Conservation (phyloP, 2,329 filamentous ascomycete species). For the Akanthomyces lecanii region DNA sequence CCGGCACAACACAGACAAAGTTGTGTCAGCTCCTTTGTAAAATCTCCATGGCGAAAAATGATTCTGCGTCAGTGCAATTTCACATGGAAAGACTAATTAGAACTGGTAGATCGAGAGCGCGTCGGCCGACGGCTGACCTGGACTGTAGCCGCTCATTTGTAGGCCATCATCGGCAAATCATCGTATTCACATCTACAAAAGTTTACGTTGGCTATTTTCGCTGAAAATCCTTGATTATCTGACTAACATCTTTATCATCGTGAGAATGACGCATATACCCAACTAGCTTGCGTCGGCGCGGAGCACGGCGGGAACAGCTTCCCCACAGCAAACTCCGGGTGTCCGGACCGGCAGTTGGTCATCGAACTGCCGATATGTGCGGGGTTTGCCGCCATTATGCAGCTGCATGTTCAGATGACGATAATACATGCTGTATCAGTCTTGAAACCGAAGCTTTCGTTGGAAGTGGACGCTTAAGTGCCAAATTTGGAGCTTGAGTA, state of each 20-base stretch:
- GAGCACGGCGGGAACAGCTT: background rate
- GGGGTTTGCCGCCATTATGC: conserved; percentile 12
- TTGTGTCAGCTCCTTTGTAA: too few species aligned
- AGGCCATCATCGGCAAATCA: too few species aligned
- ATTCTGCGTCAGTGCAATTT: background rate
- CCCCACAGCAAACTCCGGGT: background rate
- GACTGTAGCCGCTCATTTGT: too few species aligned
- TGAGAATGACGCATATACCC: too few species aligned
- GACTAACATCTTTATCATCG: too few species aligned
- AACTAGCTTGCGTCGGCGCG: too few species aligned
- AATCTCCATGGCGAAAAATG: background rate
- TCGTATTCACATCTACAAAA: too few species aligned
- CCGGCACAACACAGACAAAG: too few species aligned
- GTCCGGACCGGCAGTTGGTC: background rate
- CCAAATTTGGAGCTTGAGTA: background rate
- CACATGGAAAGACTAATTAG: background rate
- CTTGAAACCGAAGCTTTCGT: background rate
- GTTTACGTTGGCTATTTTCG: too few species aligned
- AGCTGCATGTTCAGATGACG: background rate
- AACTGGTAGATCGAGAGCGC: too few species aligned
- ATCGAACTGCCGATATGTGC: conserved; percentile 17
- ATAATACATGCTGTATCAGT: background rate
- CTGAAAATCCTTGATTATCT: too few species aligned
- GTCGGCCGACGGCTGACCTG: too few species aligned
- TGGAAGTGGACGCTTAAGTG: background rate